Conservation (phyloP, 352 stramenopile species). For the Globisporangium recalcitrans region DNA sequence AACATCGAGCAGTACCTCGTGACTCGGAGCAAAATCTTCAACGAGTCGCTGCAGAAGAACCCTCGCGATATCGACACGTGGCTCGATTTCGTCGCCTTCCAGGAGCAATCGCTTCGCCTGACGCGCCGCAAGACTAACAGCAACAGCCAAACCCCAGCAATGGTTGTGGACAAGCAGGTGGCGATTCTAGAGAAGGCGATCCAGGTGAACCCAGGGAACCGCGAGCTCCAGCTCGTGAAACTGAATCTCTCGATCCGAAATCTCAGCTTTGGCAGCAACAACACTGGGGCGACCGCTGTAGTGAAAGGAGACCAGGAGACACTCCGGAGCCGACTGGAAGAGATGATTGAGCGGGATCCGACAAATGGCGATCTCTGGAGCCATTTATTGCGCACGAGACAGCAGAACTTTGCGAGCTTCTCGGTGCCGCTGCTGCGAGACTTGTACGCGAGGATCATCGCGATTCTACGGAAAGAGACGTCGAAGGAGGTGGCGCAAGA, state of each 20-base stretch:
- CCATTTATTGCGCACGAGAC: constrained; percentile 37
- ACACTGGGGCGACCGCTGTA: neutral
- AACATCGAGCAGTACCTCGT: constrained; percentile 65
- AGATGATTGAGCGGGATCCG: constrained; percentile 40
- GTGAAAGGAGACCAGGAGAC: constrained; percentile 27
- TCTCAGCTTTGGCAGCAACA: neutral
- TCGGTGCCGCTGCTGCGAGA: constrained; percentile 63
- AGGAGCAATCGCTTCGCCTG: constrained; percentile 52
- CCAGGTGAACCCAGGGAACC: constrained; percentile 37
- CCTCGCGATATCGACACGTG: constrained; percentile 42
- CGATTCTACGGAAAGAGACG: constrained; percentile 37
- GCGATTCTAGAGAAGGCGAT: constrained; percentile 58
- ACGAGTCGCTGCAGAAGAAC: constrained; percentile 30
- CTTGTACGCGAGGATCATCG: constrained; percentile 58
- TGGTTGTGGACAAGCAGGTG: constrained; percentile 57
- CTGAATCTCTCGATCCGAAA: constrained; percentile 44
- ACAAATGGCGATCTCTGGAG: constrained; percentile 53
- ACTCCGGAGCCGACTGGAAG: constrained; percentile 35
- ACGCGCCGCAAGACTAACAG: constrained; percentile 6
- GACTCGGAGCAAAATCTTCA: constrained; percentile 43
- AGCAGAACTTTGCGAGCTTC: constrained; percentile 71
- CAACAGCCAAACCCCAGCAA: constrained; percentile 19
- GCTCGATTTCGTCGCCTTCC: constrained; percentile 73
- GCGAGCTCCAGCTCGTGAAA: constrained; percentile 38
- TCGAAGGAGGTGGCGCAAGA: constrained; percentile 11